These are phyloP conservation scores for Hygrophoropsis aurantiaca DNA, from an alignment of 768 basidiomycete genomes.

Conservation along the genomic window DNA sequence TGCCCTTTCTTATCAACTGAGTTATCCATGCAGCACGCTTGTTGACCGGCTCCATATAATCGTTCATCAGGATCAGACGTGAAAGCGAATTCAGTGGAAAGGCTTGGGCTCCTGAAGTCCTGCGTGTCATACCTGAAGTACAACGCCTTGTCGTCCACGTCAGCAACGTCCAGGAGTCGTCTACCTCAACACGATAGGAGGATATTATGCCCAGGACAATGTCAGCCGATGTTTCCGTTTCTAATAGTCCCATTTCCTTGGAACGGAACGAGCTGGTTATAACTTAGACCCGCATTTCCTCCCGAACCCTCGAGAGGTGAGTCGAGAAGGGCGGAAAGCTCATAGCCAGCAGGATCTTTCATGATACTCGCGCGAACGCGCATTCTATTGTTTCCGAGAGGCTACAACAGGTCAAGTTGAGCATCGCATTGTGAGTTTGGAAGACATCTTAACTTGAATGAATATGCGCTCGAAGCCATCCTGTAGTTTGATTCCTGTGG, in stretches of 20 bases:
- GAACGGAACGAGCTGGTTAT: slow-evolving; percentile 28
- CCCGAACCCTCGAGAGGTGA: slow-evolving; percentile 36
- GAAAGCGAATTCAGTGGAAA: slow-evolving; percentile 33
- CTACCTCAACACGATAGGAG: slow-evolving; percentile 31
- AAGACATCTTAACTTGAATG: slow-evolving; percentile 26
- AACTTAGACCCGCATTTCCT: slow-evolving; percentile 26
- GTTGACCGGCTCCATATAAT: slow-evolving; percentile 37
- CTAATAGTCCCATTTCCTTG: slow-evolving; percentile 29
- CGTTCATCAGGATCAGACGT: slow-evolving; percentile 32
- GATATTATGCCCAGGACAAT: slow-evolving; percentile 20
- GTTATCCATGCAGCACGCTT: slow-evolving; percentile 37
- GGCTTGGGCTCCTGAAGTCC: slow-evolving; percentile 31
- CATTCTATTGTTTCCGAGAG: slow-evolving; percentile 36
- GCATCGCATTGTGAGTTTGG: neutral
- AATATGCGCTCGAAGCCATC: slow-evolving; percentile 36
- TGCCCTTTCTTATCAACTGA: slow-evolving; percentile 40
- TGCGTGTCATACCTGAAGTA: slow-evolving; percentile 30
- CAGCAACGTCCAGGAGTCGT: slow-evolving; percentile 27
- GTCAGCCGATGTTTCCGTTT: slow-evolving; percentile 30
- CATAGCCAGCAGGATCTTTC: slow-evolving; percentile 33
- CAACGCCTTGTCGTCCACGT: slow-evolving; percentile 31
- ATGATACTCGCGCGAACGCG: slow-evolving; percentile 36
- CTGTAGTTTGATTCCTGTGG: slow-evolving; percentile 34
- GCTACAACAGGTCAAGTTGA: slow-evolving; percentile 16
- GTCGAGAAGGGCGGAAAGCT: slow-evolving; percentile 35